phyloP scores from a whole-genome alignment of 192 early-diverging fungal species.

The Podila horticola region DNA sequence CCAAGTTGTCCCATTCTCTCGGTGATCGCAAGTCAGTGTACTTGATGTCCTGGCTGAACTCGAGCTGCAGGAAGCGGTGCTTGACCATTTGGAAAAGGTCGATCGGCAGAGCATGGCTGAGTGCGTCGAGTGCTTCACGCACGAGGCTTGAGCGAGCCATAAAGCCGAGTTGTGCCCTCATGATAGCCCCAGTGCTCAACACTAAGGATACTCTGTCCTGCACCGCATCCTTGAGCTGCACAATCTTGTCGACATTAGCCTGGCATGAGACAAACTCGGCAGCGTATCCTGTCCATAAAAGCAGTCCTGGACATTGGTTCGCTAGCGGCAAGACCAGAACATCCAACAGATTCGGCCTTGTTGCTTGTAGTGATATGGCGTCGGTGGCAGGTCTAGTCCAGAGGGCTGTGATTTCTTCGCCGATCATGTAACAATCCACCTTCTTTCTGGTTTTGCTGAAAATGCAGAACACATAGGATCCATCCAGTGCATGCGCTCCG shows the following conservation, averaged over 20 bases:
- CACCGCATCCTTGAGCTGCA: slow-evolving; percentile 51
- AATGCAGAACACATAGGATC: slow-evolving; percentile 36
- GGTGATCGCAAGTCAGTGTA: neutral
- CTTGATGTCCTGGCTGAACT: slow-evolving; percentile 18
- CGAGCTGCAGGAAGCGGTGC: slow-evolving; percentile 42
- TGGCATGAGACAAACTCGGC: slow-evolving; percentile 39
- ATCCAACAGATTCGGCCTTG: slow-evolving; percentile 43
- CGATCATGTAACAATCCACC: slow-evolving; percentile 17
- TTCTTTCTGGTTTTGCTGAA: slow-evolving; percentile 26
- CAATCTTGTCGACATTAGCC: slow-evolving; percentile 10
- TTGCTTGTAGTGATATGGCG: slow-evolving; percentile 53
- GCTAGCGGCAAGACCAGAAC: slow-evolving; percentile 45
- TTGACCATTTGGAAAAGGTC: slow-evolving; percentile 36
- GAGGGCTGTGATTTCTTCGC: slow-evolving; percentile 13
- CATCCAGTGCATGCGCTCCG: slow-evolving; percentile 42
- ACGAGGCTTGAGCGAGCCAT: slow-evolving; percentile 47
- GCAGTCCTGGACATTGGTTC: slow-evolving; percentile 24
- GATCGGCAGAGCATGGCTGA: slow-evolving; percentile 50
- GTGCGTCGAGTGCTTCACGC: slow-evolving; percentile 43
- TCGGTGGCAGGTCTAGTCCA: slow-evolving; percentile 49
- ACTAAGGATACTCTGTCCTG: slow-evolving; percentile 50
- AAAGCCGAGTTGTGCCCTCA: slow-evolving; percentile 48
- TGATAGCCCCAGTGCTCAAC: slow-evolving; percentile 21
- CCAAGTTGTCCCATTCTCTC: slow-evolving; percentile 55
- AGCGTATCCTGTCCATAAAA: slow-evolving; percentile 52